Percentiles rank a stretch among this genome's conserved stretches.
These are phyloP conservation scores for Fusarium foetens DNA, from an alignment of 2,329 filamentous ascomycete species.

Conservation along the genomic window DNA sequence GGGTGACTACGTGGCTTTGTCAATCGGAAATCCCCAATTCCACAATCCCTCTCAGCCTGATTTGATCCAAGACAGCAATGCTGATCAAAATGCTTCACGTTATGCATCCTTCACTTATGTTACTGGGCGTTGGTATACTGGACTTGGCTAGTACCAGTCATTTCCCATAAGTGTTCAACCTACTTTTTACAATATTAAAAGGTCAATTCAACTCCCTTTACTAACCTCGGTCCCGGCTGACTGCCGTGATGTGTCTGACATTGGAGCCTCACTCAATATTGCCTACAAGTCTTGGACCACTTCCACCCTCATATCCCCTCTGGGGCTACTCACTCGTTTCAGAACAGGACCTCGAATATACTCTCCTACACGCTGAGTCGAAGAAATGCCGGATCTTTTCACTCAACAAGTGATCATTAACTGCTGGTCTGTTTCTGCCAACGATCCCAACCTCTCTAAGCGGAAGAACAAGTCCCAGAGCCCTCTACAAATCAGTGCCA, in stretches of 20 bases:
- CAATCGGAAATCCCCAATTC: background rate
- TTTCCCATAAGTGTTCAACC: background rate
- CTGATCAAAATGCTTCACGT: background rate
- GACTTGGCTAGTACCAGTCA: background rate
- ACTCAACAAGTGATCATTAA: conserved; percentile 5
- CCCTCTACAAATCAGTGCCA: background rate
- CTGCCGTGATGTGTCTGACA: background rate
- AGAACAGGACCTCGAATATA: background rate
- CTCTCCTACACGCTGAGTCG: background rate
- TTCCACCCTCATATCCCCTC: background rate
- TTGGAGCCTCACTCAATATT: background rate
- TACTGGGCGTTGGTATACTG: background rate
- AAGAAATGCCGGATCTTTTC: conserved; percentile 19
- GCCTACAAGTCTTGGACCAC: conserved; percentile 7
- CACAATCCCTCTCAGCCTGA: conserved; percentile 6
- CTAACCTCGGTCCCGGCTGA: background rate
- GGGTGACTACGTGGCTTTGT: conserved; percentile 14
- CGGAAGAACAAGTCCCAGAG: background rate
- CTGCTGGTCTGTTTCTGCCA: background rate
- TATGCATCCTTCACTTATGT: background rate
- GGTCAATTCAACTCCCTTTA: background rate
- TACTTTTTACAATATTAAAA: conserved; percentile 1
- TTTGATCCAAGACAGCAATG: background rate
- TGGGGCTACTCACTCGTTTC: background rate
- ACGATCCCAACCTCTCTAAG: background rate